Evolutionary conservation across 1,284 basidiomycete genomes (phyloP).

Genomic region (Ganoderma leucocontextum): DNA sequence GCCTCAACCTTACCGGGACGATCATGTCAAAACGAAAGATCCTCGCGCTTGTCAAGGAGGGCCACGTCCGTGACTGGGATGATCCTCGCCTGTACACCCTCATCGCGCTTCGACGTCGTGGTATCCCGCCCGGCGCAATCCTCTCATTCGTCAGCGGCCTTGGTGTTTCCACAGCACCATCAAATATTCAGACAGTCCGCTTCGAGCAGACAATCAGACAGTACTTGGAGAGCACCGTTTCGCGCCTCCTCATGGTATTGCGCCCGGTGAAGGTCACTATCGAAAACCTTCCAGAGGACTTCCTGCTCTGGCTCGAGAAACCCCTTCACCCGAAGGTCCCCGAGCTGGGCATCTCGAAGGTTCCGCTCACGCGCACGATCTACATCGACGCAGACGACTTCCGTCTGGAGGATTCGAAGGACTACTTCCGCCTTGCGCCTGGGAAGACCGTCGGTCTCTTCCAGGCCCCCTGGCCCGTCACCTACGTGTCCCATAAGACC

Average conservation of each 20-base stretch:
- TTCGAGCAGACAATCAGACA: conserved; percentile 93
- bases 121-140: conserved; percentile 96
- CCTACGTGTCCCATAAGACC: conserved; percentile 88
- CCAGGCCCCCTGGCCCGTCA: conserved; percentile 94
- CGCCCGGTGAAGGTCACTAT: conserved; percentile 91
- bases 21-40: conserved; percentile 99
- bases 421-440: conserved; percentile 98
- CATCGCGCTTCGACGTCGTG: conserved; percentile 93
- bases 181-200: conserved; percentile 88
- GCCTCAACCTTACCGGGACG: conserved; percentile 93
- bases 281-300: conserved; percentile 92
- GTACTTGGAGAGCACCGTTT: conserved; percentile 90
- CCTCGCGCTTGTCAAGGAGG: conserved; percentile 85
- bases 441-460: conserved; percentile 98
- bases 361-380: conserved; percentile 90
- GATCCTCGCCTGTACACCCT: conserved; percentile 99
- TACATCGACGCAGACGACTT: conserved; percentile 98
- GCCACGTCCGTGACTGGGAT: conserved; percentile 93
- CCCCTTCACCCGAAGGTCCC: conserved; percentile 96
- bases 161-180: conserved; percentile 89
- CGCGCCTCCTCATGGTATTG: conserved; percentile 93
- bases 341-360: conserved; percentile 82
- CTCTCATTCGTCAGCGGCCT: conserved; percentile 92
- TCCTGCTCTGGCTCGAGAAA: conserved; percentile 86
- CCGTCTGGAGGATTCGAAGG: conserved; percentile 88